Evolutionary conservation across 2,329 filamentous ascomycete species (phyloP).

Genomic region (Microcyclosporella mali): DNA sequence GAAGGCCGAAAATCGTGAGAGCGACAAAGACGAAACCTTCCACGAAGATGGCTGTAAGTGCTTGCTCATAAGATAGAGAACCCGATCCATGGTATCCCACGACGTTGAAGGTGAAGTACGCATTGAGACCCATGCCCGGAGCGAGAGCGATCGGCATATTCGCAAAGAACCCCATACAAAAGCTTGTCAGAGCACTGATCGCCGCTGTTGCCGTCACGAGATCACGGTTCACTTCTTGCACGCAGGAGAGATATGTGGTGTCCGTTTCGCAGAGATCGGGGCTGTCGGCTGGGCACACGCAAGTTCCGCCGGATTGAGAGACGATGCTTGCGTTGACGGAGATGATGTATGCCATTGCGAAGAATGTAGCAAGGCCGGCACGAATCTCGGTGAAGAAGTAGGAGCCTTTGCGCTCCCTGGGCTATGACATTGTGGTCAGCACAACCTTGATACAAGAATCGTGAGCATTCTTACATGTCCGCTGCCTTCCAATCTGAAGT

Average conservation of each 20-base stretch:
- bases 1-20: constrained; percentile 71
- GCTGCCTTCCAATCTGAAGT: constrained; percentile 75
- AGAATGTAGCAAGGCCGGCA: constrained; percentile 67
- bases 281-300: constrained; percentile 54
- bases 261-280: constrained; percentile 50
- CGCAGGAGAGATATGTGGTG: constrained; percentile 58
- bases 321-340: constrained; percentile 60
- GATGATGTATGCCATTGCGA: constrained; percentile 73
- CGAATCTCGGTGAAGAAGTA: constrained; percentile 79
- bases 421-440: constrained; percentile 39
- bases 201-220: constrained; percentile 79
- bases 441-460: background rate
- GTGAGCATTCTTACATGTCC: constrained; percentile 58
- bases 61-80: constrained; percentile 65
- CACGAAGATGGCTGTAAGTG: constrained; percentile 79
- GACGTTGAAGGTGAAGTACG: constrained; percentile 77
- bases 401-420: constrained; percentile 65
- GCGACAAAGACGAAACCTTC: constrained; percentile 81
- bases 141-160: constrained; percentile 72
- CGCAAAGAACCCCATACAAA: constrained; percentile 75
- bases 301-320: constrained; percentile 66
- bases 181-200: constrained; percentile 71
- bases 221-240: constrained; percentile 62
- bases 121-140: constrained; percentile 76
- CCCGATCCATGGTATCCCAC: constrained; percentile 72